Percentiles rank a stretch among this genome's conserved stretches.
phyloP scores from a whole-genome alignment of 2,329 filamentous ascomycete genomes.

The Aspergillus terreus region DNA sequence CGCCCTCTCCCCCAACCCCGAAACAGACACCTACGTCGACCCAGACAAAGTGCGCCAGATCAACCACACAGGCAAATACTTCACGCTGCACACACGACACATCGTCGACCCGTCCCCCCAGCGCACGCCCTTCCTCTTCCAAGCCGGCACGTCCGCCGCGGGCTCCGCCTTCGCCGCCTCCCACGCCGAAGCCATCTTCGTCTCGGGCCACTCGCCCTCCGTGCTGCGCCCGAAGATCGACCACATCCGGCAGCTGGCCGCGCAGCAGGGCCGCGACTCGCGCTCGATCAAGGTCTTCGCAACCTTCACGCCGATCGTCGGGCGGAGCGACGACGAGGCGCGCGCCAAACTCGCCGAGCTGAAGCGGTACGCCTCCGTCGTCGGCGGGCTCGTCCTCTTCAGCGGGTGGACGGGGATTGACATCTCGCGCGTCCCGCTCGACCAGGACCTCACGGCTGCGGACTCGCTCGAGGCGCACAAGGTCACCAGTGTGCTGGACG shows the following conservation, averaged over 20 bases:
- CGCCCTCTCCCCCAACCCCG: conserved; percentile 52
- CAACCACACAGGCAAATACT: conserved; percentile 58
- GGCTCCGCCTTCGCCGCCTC: conserved; percentile 55
- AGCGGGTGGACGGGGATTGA: conserved; percentile 61
- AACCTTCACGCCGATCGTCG: conserved; percentile 50
- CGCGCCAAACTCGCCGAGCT: conserved; percentile 50
- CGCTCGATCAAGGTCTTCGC: conserved; percentile 55
- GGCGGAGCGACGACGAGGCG: conserved; percentile 52
- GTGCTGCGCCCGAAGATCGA: conserved; percentile 50
- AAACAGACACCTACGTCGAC: conserved; percentile 55
- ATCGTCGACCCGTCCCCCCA: conserved; percentile 56
- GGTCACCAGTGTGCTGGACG: conserved; percentile 48
- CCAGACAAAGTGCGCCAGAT: conserved; percentile 59
- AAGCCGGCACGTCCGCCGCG: conserved; percentile 58
- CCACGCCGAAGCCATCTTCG: conserved; percentile 60
- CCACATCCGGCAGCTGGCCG: conserved; percentile 51
- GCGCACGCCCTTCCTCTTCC: conserved; percentile 55
- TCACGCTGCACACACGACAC: conserved; percentile 43
- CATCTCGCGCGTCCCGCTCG: conserved; percentile 54
- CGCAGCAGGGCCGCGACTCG: conserved; percentile 53
- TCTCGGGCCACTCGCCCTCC: conserved; percentile 51
- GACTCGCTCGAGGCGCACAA: conserved; percentile 54
- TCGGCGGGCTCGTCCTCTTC: conserved; percentile 55
- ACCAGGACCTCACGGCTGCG: conserved; percentile 53
- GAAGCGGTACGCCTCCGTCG: conserved; percentile 50